Percentiles rank a stretch among this genome's conserved stretches.
phyloP scores from a whole-genome alignment of 1,284 basidiomycete species.

The Trametes pubescens region DNA sequence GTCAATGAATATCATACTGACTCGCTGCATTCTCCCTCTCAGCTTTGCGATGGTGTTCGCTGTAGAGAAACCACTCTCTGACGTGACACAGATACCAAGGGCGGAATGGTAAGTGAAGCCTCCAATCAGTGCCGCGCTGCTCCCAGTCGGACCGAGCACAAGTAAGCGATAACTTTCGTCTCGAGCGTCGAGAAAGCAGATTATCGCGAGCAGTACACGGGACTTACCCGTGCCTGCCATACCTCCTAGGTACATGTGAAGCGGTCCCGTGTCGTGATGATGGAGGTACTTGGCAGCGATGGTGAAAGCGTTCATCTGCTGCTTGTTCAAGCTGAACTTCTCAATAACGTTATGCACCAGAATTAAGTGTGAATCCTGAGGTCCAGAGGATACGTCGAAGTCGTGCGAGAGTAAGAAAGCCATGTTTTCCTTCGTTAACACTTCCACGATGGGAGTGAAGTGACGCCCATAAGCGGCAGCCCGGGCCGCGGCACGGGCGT shows the following conservation, averaged over 20 bases:
- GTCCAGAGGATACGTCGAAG: no score
- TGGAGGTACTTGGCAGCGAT: background rate
- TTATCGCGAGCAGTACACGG: constrained; percentile 38
- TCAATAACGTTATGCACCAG: background rate
- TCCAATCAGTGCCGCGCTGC: constrained; percentile 40
- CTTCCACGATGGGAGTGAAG: no score
- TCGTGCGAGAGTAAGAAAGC: no score
- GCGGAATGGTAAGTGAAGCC: constrained; percentile 47
- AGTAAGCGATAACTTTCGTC: constrained; percentile 15
- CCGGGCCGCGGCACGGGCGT: no score
- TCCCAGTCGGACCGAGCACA: constrained; percentile 46
- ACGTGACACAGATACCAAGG: constrained; percentile 40
- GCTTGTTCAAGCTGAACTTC: background rate
- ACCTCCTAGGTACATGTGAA: constrained; percentile 35
- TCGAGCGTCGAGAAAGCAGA: background rate
- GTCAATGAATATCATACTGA: no score
- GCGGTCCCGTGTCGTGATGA: constrained; percentile 21
- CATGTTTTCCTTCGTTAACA: no score
- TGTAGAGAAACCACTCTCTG: constrained; percentile 3
- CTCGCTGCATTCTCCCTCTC: no score
- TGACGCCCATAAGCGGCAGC: no score
- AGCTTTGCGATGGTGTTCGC: constrained; percentile 48
- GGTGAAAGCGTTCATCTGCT: background rate
- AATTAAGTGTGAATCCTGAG: no score
- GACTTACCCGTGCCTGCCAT: constrained; percentile 54